Base-by-base conservation (phyloP, 345 rosid species). In the Rhizophora apiculata region DNA sequence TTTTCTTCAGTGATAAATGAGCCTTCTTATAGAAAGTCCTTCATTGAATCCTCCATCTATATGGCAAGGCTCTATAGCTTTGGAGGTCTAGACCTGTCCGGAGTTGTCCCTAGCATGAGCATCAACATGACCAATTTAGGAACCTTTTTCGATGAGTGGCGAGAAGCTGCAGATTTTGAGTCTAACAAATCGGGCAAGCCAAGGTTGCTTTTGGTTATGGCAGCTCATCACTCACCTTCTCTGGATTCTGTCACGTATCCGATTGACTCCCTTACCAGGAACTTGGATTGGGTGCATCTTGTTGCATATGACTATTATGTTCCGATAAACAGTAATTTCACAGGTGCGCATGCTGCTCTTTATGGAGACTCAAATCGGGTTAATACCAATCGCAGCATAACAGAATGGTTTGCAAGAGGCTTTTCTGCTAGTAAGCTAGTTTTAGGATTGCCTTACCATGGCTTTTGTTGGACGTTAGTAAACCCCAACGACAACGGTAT, bases 361-460 rank as follows among this genome's bases (percentile, higher is more conserved):
- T 71, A 53, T 55, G 34, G 60, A 51, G 73, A 71, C 53, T 34
- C 54, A 10, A 48, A 76, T 27, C 21, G 65, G 43, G 32, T 68
- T 36, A 64, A 51, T 54, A 79, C 82, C 13, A 74, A 79, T 68
- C 67, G 57, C 24, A 74, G 82, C 26, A 52, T 79, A 22, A 75
- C 6, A 7, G 69, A 65, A 64, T 79, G 82, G 82, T 32, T 79
- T 61, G 22, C 26, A 16, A 62, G 31, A 37, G 82, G 80, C 29
- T 65, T 75, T 26, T 73, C 77, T 5, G 63, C 66, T 4, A 66
- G 36, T 51, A 80, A 73, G 71, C 64, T 76, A 22, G 78, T 76
- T 39, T 54, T 80, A 49, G 77, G 83, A 3, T 15, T 80, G 60
- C 83, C 83, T 49, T 80, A 68, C 24, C 78, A 76, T 69, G 83